phyloP scores from a whole-genome alignment of 1,139 yeast genomes.

The Sugiyamaella neomexicana region DNA sequence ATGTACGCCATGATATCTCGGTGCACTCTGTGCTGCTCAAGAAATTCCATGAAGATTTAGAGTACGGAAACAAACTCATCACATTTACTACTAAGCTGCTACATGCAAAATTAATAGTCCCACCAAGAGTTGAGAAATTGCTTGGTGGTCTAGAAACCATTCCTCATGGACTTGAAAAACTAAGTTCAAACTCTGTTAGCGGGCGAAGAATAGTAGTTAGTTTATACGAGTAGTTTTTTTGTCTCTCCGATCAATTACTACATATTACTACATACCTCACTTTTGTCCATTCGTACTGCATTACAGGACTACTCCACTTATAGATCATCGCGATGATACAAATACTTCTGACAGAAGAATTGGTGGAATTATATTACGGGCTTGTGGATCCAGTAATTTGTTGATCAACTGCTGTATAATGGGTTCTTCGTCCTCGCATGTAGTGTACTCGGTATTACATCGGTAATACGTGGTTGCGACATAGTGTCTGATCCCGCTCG shows the following conservation, averaged over 20 bases:
- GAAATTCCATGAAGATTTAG: constrained; percentile 47
- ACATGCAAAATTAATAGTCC: background rate
- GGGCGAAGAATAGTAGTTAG: constrained; percentile 17
- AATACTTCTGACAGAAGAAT: no score
- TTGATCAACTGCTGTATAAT: no score
- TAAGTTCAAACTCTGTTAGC: constrained; percentile 13
- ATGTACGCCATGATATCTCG: constrained; percentile 33
- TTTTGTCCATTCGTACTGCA: no score
- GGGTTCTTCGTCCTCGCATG: no score
- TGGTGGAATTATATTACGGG: no score
- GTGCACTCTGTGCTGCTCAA: constrained; percentile 44
- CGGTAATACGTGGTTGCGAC: no score
- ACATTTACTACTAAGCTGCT: constrained; percentile 41
- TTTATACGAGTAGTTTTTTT: constrained; percentile 1
- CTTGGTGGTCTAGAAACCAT: constrained; percentile 16
- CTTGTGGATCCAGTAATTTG: no score
- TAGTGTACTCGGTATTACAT: no score
- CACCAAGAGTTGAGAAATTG: constrained; percentile 15
- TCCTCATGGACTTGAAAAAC: constrained; percentile 13
- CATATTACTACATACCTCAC: no score
- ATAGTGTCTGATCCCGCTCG: no score
- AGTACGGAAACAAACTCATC: constrained; percentile 44
- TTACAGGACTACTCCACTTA: no score
- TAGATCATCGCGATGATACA: no score
- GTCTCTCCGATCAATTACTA: background rate